Evolutionary conservation across 371 early-diverging fungal species (phyloP), one percentile per base, ranked within the genome.

Genomic region (Actinomortierella ambigua): DNA sequence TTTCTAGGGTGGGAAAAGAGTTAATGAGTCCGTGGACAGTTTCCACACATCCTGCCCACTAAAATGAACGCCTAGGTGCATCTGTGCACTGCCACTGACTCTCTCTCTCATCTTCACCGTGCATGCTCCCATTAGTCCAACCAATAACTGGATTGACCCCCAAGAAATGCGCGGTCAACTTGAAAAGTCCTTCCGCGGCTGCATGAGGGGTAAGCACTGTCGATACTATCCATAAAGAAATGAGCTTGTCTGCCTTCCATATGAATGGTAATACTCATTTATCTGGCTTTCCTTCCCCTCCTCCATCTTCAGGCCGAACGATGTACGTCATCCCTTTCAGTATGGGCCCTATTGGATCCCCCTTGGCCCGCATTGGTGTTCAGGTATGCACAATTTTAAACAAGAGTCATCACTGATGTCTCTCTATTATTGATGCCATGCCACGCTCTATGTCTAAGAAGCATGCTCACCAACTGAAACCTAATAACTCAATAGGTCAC

Each of bases 261-360:
- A n/a, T 44, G 44, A 44, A 44, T 44, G 13, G 13, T 44, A 5
- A 15, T 14, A 5, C n/a, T 22, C 27, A 17, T 34, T 28, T n/a
- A 20, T 46, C 13, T 17, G 15, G 3, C 6, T 18, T 15, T 57
- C 15, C 2, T 34, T 56, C 15, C 40, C 15, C 27, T 42, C 9
- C 42, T 14, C 11, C 18, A 1, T 27, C 7, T 50, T 0, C 51
- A 78, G 78, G 78, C 27, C 78, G 80, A 24, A 77, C 76, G 0
- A 80, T 80, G 80, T 80, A 79, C 47, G 75, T 80, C 28, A 79
- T 80, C n/a, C 77, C 80, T 2, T 80, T 80, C 60, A 69, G 67
- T 28, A 80, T 80, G 80, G 80, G 80, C 14, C 80, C 80, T 20
- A 53, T 78, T 41, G 80, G 80, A 41, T 69, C 75, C 1, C 76